Evolutionary conservation across 2,329 filamentous ascomycete species (phyloP), one percentile per base, ranked within the genome.

Genomic region (Colletotrichum tropicale): DNA sequence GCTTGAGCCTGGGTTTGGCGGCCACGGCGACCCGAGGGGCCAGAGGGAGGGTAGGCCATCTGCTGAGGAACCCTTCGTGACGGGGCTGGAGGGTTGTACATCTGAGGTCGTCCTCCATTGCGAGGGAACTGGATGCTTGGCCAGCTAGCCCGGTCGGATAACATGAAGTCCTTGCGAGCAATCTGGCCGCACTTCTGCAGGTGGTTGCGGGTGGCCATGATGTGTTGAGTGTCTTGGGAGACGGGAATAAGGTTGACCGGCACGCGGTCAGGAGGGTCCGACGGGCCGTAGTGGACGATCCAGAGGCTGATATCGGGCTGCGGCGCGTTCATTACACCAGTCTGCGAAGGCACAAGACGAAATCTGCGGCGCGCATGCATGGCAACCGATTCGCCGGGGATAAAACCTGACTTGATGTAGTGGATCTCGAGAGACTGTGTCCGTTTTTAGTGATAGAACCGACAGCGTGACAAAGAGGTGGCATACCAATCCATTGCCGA

Each of bases 81-180:
- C 72, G 87, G 82, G 78, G 85, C 82, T 70, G 89, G 71, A 26
- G 71, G 74, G 32, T 76, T 82, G 79, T 88, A 87, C 86, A 92
- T 85, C 76, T 89, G 87, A 82, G 92, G 84, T 78, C 87, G 83
- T 5, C 84, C 84, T n/a, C 85, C 85, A 71, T 88, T 89, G 76
- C 87, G 86, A 0, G 94, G 94, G 77, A 95, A 92, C 60, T 92
- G 92, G 75, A 98, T 94, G 28, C 93, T 93, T 5, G 97, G 96
- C 96, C 96, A 98, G 85, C 95, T 98, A 78, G 92, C 90, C 55
- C 95, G 92, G 84, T 98, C 97, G 66, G 94, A 93, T 24, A 98
- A 89, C 93, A 98, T 98, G 82, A 98, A 98, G 81, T 98, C 96
- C 82, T 98, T 98, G 79, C 95, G 93, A 73, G 93, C 91, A 60